Conservation (phyloP, 371 early-diverging fungal species). For the Rhizomucor miehei region DNA sequence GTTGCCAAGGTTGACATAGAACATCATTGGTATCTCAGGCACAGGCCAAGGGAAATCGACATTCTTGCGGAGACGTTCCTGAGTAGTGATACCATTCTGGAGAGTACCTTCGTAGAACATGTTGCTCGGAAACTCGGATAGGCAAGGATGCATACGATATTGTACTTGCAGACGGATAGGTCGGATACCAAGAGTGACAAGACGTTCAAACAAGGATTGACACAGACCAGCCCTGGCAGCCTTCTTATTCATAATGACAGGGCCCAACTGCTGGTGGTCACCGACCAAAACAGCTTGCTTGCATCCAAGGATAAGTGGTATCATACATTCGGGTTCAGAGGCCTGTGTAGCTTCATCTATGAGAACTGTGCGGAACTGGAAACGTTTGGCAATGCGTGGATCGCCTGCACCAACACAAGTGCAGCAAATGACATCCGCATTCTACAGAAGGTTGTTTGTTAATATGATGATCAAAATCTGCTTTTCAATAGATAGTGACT, state of each 20-base stretch:
- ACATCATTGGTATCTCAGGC: constrained; percentile 93
- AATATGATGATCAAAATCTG: background rate
- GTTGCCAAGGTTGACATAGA: constrained; percentile 89
- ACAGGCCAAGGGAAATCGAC: constrained; percentile 97
- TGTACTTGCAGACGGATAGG: constrained; percentile 97
- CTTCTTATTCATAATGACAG: constrained; percentile 97
- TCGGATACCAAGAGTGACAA: constrained; percentile 87
- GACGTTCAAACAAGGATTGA: constrained; percentile 96
- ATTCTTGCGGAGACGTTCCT: constrained; percentile 82
- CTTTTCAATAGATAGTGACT: no score
- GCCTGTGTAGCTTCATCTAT: constrained; percentile 99
- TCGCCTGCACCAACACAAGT: constrained; percentile 99
- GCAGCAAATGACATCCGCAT: constrained; percentile 97
- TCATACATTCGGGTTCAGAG: constrained; percentile 97
- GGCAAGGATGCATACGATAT: constrained; percentile 98
- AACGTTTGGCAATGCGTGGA: constrained; percentile 75
- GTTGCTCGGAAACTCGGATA: constrained; percentile 97
- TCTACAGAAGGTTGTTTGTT: constrained; percentile 19
- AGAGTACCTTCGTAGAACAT: constrained; percentile 99
- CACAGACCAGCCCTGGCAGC: constrained; percentile 93
- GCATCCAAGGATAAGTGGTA: constrained; percentile 93
- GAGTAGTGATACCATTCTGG: constrained; percentile 92
- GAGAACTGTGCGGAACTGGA: constrained; percentile 91
- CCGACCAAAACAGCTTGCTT: constrained; percentile 98
- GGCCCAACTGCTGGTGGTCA: constrained; percentile 99